A percentile compares a stretch with the other conserved stretches of the same genome.
These are phyloP conservation scores for Rosellinia necatrix DNA, from an alignment of 2,329 filamentous ascomycete genomes.

Conservation along the genomic window DNA sequence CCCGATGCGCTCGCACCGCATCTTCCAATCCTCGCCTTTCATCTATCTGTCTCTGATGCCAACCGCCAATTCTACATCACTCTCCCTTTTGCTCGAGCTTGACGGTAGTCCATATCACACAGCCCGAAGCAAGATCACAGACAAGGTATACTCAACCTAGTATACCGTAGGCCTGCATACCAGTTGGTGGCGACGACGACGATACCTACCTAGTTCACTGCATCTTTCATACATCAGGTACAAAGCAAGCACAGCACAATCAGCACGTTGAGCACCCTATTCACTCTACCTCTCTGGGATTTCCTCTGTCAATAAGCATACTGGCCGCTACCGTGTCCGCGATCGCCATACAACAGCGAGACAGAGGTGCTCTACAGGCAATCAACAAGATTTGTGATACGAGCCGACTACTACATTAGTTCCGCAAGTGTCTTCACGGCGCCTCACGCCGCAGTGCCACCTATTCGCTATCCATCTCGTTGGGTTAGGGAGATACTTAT, in stretches of 20 bases:
- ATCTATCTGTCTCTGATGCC: neutral
- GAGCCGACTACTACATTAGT: no score
- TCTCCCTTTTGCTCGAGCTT: neutral
- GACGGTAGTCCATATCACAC: no score
- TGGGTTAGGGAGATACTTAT: neutral
- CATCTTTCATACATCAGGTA: no score
- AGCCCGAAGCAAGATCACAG: no score
- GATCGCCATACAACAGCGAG: neutral
- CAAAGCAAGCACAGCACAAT: neutral
- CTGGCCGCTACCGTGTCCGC: constrained; percentile 8
- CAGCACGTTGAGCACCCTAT: constrained; percentile 1
- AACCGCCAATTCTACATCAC: neutral
- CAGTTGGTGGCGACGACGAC: neutral
- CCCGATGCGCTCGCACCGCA: no score
- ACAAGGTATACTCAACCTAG: no score
- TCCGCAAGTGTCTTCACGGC: neutral
- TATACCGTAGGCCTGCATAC: neutral
- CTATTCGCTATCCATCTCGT: neutral
- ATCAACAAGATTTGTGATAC: no score
- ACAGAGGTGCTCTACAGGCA: neutral
- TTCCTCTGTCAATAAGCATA: neutral
- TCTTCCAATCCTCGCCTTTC: no score
- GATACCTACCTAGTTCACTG: neutral
- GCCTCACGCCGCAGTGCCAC: neutral
- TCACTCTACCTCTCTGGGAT: neutral